Base-by-base conservation (phyloP, 352 stramenopile species). In the Globisporangium yorkense region DNA sequence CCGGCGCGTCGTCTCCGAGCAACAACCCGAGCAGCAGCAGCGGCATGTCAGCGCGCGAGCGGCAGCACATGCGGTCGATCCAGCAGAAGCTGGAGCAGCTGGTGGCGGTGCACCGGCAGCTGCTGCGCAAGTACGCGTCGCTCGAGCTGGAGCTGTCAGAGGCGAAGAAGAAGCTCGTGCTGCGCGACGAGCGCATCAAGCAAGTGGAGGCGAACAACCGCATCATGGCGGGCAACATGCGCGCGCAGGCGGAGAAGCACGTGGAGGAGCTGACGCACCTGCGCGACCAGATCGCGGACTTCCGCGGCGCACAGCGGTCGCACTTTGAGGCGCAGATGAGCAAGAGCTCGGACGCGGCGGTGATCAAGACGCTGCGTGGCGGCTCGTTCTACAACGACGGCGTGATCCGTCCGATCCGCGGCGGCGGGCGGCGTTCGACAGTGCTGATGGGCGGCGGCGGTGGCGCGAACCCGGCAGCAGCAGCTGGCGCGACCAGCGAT, bases 21-120 rank as follows among this genome's bases (percentile, higher is more conserved):
- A 63, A 54, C 50, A 62, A 47, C 29, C 46, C 27, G 3, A 55
- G 59, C 33, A 70, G 62, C 33, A 70, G 62, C 15, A 89, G 73
- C 59, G 79, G 77, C 7, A 91, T 89, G 81, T 89, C 81, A 27
- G 77, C 72, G 24, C 81, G 82, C 15, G 88, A 96, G 58, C 74
- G 83, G 2, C 82, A 94, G 63, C 81, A 96, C 62, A 90, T 94
- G 79, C 80, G 83, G 8, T 93, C 84, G 2, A 94, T 97, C 41
- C 86, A 96, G 54, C 89, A 96, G 58, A 92, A 95, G 53, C 78
- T 97, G 0, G 87, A 96, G 65, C 89, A 97, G 59, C 75, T 97
- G 6, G 86, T 97, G 10, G 87, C 87, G 10, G 89, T 96, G 33
- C 88, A 97, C 60, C 83, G 87, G 13, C 87, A 96, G 61, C 65